Conservation (phyloP, 192 early-diverging fungal species). For the Backusella liffmaniae region DNA sequence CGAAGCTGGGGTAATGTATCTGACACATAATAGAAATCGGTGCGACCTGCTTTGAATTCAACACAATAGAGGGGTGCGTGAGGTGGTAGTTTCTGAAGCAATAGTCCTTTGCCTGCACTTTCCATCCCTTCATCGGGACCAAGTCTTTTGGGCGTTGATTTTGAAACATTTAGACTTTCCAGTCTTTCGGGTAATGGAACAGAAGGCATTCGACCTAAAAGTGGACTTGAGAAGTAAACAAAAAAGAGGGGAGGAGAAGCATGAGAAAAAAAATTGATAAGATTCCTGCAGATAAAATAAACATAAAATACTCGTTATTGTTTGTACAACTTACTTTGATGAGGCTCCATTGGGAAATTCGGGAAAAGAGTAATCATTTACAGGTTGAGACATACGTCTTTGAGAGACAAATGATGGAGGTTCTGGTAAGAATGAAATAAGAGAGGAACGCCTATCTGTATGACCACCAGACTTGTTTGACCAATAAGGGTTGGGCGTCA, state of each 20-base stretch:
- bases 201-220: background rate
- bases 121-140: background rate
- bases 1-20: constrained; percentile 45
- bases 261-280: background rate
- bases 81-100: constrained; percentile 44
- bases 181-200: background rate
- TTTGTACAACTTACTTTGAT: background rate
- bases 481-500: background rate
- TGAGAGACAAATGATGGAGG: constrained; percentile 63
- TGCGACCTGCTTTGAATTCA: constrained; percentile 86
- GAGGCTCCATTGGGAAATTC: constrained; percentile 10
- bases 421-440: constrained; percentile 16
- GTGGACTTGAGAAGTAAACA: background rate
- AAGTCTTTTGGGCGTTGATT: background rate
- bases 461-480: background rate
- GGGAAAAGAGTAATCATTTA: background rate
- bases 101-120: constrained; percentile 13
- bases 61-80: constrained; percentile 72
- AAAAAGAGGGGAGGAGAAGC: background rate
- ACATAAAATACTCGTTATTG: background rate
- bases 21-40: constrained; percentile 75
- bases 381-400: constrained; percentile 23
- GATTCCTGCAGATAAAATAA: background rate
- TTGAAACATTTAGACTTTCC: background rate
- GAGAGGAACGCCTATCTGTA: constrained; percentile 6